Conservation (phyloP, 768 basidiomycete genomes). For the Tricholoma terreum region DNA sequence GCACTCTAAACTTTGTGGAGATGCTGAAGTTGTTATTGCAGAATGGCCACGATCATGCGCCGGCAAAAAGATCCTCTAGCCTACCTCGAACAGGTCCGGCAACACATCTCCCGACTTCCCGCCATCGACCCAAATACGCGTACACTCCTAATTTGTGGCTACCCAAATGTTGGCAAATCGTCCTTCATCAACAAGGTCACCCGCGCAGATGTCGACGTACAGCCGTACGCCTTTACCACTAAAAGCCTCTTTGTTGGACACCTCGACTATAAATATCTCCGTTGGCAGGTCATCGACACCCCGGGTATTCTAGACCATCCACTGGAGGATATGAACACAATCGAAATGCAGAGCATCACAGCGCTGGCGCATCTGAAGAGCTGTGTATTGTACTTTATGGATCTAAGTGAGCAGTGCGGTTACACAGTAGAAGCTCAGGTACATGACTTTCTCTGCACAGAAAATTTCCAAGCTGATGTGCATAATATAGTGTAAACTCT, state of each 20-base stretch:
- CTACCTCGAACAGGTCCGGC: constrained; percentile 98
- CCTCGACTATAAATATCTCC: constrained; percentile 97
- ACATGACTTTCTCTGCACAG: constrained; percentile 15
- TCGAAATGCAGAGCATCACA: constrained; percentile 99
- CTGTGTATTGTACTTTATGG: constrained; percentile 98
- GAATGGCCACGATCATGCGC: constrained; percentile 98
- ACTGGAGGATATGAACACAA: constrained; percentile 99
- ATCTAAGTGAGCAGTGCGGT: constrained; percentile 96
- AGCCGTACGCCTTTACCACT: constrained; percentile 99
- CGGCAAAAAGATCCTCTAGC: constrained; percentile 98
- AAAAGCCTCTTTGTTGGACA: constrained; percentile 98
- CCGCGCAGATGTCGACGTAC: constrained; percentile 97
- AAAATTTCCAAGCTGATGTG: not conserved
- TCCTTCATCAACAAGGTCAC: constrained; percentile 99
- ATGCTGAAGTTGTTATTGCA: constrained; percentile 24
- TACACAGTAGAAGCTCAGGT: constrained; percentile 97
- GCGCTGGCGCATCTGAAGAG: constrained; percentile 94
- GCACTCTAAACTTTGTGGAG: not conserved
- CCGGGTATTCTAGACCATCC: constrained; percentile 98
- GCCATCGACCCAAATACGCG: constrained; percentile 98
- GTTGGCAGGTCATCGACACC: constrained; percentile 99
- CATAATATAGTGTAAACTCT: constrained; percentile 80
- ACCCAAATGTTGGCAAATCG: constrained; percentile 99
- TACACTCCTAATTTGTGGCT: constrained; percentile 96
- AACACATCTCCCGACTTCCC: constrained; percentile 98